Base-by-base conservation (phyloP, 257 asterid genomes). In the Solanum sejunctum region DNA sequence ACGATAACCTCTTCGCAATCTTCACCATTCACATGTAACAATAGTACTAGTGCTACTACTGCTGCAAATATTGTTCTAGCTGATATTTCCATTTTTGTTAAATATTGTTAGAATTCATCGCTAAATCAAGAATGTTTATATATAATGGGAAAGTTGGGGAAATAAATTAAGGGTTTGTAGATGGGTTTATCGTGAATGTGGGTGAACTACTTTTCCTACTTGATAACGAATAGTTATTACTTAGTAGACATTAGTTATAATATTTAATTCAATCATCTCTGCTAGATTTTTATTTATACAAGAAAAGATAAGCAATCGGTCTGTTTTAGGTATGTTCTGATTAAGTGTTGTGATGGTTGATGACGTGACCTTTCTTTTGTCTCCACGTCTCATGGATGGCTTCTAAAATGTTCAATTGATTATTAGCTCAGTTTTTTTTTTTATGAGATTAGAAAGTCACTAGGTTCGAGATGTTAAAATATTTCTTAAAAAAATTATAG, bases 181-280 rank as follows among this genome's bases (percentile, higher is more conserved):
- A 32, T 10, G 21, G 79, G 69, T 90, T 87, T 84, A 86, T 72
- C 12, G 56, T 6, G n/a, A 75, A 72, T 87, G 73, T 87, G 75
- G 92, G 84, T 89, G 85, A 91, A 88, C 91, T 83, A 91, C 91
- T 84, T 88, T 86, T 81, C 82, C 85, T 84, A 77, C 84, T 83
- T 26, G 61, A 83, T 15, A 79, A 63, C n/a, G 20, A 52, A 41
- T 67, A 64, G 12, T 86, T 21, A 23, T 61, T 61, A 61, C n/a
- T 11, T 39, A 60, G 45, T 36, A 49, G 16, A 66, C 56, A 84
- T 47, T 1, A n/a, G 4, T 12, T 17, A 8, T 43, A 4, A 18
- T 43, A 12, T 43, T 72, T 18, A 26, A 47, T 15, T 75, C 49
- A 8, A 75, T 72, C 39, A n/a, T 72, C 10, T 67, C 20, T 36